phyloP scores from a whole-genome alignment of 176 grass and related monocot genomes.

The Lolium perenne region DNA sequence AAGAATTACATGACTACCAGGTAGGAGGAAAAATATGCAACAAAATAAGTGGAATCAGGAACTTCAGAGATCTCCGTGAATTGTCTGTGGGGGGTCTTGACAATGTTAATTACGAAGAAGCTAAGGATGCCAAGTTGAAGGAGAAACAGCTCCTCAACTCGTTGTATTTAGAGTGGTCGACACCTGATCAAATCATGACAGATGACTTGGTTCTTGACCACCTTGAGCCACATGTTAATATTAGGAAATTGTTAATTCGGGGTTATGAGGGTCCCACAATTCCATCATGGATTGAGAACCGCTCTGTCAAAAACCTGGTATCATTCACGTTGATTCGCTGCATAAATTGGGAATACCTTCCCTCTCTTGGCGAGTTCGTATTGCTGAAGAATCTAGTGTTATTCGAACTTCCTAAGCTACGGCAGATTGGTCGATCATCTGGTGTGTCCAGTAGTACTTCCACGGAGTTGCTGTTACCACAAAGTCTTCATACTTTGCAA shows the following conservation, averaged over 20 bases:
- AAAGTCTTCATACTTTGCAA: too few relatives aligned
- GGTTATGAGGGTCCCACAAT: background rate
- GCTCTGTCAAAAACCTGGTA: background rate
- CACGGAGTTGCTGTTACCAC: too few relatives aligned
- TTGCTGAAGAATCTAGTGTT: conserved; percentile 27
- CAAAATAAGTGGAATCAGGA: background rate
- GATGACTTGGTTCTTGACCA: background rate
- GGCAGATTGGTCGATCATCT: background rate
- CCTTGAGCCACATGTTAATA: conserved; percentile 18
- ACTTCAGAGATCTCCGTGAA: background rate
- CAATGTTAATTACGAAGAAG: conserved; percentile 1
- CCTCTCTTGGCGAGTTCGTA: conserved; percentile 30
- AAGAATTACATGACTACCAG: fast-evolving
- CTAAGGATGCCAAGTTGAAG: conserved; percentile 10
- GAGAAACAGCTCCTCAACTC: background rate
- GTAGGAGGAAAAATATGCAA: background rate
- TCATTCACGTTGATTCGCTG: conserved; percentile 34
- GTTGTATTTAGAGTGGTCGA: background rate
- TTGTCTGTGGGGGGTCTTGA: background rate
- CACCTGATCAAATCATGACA: background rate
- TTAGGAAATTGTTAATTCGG: fast-evolving
- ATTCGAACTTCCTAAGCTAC: background rate
- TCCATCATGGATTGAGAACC: conserved; percentile 11
- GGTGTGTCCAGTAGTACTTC: too few relatives aligned
- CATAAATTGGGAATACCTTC: conserved; percentile 15